phyloP scores from a whole-genome alignment of 495 filamentous ascomycete genomes.

The Amniculicola lignicola region DNA sequence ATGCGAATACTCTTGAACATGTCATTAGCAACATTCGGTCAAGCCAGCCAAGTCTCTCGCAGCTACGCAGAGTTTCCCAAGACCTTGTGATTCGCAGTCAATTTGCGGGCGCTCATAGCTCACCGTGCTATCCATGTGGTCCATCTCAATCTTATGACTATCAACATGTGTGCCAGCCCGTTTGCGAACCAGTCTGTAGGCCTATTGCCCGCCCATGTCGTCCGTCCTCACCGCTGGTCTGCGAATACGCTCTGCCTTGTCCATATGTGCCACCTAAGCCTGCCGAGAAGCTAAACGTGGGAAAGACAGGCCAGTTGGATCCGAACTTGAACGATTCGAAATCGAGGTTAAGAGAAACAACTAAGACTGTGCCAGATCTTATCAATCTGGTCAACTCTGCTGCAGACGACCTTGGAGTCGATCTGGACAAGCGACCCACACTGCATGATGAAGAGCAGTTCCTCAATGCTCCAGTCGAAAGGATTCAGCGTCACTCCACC shows the following conservation, averaged over 20 bases:
- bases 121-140: background rate
- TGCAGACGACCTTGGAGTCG: constrained; percentile 32
- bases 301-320: constrained; percentile 17
- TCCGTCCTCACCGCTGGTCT: background rate
- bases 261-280: constrained; percentile 23
- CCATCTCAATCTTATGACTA: background rate
- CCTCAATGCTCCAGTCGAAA: constrained; percentile 15
- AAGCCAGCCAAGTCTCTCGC: constrained; percentile 16
- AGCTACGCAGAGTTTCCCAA: constrained; percentile 31
- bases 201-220: background rate
- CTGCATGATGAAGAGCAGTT: constrained; percentile 26
- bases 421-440: constrained; percentile 19
- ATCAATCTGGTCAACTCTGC: constrained; percentile 30
- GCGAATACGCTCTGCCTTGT: background rate
- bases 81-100: constrained; percentile 20
- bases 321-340: constrained; percentile 28
- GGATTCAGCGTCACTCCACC: background rate
- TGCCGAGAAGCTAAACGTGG: constrained; percentile 28
- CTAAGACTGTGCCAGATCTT: constrained; percentile 24
- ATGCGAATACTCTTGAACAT: constrained; percentile 27
- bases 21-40: constrained; percentile 33
- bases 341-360: constrained; percentile 9
- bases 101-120: background rate
- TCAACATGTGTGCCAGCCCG: background rate
- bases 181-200: constrained; percentile 4